These are phyloP conservation scores for Ligustrum vulgare DNA, from an alignment of 257 asterid species.

Conservation along the genomic window DNA sequence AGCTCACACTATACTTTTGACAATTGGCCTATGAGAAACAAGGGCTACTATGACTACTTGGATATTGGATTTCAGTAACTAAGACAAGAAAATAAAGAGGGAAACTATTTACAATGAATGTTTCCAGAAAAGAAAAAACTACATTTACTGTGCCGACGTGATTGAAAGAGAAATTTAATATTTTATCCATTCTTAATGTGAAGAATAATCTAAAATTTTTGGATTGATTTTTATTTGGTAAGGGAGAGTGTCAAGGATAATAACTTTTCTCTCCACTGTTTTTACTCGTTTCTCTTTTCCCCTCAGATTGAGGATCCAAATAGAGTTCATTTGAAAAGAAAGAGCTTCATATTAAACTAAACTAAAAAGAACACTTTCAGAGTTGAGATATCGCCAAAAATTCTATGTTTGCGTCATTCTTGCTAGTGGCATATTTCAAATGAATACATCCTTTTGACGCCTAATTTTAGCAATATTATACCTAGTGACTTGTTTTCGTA, in stretches of 20 bases:
- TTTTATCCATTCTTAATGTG: too few relatives aligned
- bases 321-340: neutral
- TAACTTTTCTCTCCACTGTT: neutral
- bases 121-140: neutral
- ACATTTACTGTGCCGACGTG: too few relatives aligned
- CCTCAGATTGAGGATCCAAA: neutral
- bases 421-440: neutral
- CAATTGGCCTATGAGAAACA: neutral
- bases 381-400: neutral
- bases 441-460: neutral
- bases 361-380: neutral
- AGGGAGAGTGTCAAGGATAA: neutral
- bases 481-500: neutral
- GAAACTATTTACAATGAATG: neutral
- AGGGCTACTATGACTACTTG: neutral
- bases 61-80: neutral
- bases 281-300: neutral
- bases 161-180: neutral
- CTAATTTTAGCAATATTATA: neutral
- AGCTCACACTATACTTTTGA: neutral
- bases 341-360: neutral
- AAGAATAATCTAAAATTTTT: neutral
- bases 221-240: neutral
- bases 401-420: neutral
- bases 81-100: neutral